These are phyloP conservation scores for Zygosaccharomyces sapae DNA, from an alignment of 1,139 yeast genomes.

Conservation along the genomic window DNA sequence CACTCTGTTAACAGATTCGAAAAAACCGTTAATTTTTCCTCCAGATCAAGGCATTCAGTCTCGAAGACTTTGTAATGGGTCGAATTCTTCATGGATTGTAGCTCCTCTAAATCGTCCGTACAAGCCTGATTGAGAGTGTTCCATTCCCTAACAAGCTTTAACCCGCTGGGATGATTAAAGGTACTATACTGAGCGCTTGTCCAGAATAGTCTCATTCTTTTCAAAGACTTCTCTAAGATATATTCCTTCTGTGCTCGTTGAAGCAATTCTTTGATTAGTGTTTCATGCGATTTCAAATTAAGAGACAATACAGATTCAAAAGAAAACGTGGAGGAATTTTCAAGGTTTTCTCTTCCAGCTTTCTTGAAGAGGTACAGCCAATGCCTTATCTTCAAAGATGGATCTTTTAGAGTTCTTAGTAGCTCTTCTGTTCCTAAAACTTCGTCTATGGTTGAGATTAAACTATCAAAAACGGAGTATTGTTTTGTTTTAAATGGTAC, in stretches of 20 bases:
- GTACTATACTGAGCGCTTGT: conserved; percentile 45
- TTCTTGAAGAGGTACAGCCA: conserved; percentile 54
- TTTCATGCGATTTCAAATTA: conserved; percentile 46
- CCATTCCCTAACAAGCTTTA: conserved; percentile 67
- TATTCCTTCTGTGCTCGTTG: conserved; percentile 71
- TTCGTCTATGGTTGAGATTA: conserved; percentile 46
- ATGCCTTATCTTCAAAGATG: conserved; percentile 61
- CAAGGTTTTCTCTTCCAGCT: conserved; percentile 19
- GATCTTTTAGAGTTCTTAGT: conserved; percentile 53
- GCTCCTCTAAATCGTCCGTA: conserved; percentile 55
- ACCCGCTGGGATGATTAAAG: conserved; percentile 51
- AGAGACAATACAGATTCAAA: conserved; percentile 64
- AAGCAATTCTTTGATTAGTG: conserved; percentile 47
- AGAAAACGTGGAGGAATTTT: conserved; percentile 23
- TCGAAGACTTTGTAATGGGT: conserved; percentile 61
- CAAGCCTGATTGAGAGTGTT: conserved; percentile 56
- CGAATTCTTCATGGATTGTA: conserved; percentile 71
- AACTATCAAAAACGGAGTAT: conserved; percentile 58
- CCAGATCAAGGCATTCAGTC: conserved; percentile 53
- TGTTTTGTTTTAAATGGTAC: conserved; percentile 62
- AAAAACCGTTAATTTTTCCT: conserved; percentile 50
- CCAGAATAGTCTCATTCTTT: conserved; percentile 51
- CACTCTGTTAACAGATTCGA: conserved; percentile 59
- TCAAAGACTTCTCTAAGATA: conserved; percentile 55
- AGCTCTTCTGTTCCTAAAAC: conserved; percentile 42